Base-by-base conservation (phyloP, 2,329 filamentous ascomycete genomes). In the Fusarium algeriense region DNA sequence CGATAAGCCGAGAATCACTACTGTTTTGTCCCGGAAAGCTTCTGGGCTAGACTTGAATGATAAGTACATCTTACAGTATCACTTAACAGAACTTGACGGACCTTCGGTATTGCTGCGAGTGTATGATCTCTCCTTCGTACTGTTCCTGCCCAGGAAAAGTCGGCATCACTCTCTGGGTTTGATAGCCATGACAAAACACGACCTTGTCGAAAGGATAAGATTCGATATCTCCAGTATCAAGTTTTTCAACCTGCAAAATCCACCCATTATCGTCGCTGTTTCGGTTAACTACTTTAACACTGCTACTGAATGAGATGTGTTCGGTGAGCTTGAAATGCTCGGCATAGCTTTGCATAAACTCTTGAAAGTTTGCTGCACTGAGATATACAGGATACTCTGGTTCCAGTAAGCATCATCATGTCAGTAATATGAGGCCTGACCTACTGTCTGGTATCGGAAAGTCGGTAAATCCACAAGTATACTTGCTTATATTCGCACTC, bases 31-130 rank as follows among this genome's bases (percentile, higher is more conserved):
- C 10, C 10, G 20, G 9, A 45, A 70, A 0, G 20, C 13, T 35
- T 63, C 67, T 4, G 62, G 43, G 3, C 67, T 70, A 10, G 3
- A 2, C 2, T 3, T 6, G 9, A 1, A 1, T 6, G 5, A 19
- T 69, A 0, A 66, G 49, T 10, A 46, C 15, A 6, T 1, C 2
- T 15, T 5, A 11, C 1, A 0, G 4, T 20, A 9, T 3, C 0
- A 4, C 6, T 4, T 0, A 4, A 8, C 3, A 1, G 0, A 10
- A 11, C 9, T 2, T 3, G 2, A 17, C 62, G 6, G 2, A 67
- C 67, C 52, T 62, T 52, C 67, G 52, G 2, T 67, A 70, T 28
- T 70, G 67, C 19, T 70, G 67, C 2, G 67, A 57, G 30, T 70
- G 67, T 3, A 70, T 37, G 5, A 70, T 50, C 2, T 67, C 34